Evolutionary conservation across 2,329 filamentous ascomycete species (phyloP), one percentile per base, ranked within the genome.

Genomic region (Lasiodiplodia gonubiensis): DNA sequence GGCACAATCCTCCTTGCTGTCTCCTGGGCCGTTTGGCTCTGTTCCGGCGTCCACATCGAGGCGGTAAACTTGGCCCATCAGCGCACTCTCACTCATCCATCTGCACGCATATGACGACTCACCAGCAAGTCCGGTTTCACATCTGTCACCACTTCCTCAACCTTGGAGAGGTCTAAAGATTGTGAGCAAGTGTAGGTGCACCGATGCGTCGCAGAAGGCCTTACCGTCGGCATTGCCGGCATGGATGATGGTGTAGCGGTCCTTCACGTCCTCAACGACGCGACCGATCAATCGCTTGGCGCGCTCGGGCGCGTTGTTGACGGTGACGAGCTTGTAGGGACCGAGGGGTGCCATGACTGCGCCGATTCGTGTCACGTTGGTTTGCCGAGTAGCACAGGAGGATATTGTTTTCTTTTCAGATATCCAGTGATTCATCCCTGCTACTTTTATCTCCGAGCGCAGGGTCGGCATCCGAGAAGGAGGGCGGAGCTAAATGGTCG

Each of bases 221-320:
- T 71, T 76, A 90, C 88, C 85, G 51, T 86, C 84, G 72, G 84
- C 86, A 74, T 92, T 91, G 42, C 81, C 87, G 27, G 85, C 82
- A 74, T 91, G 83, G 46, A 85, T 80, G 70, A 92, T 90, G 1
- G 82, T 86, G 76, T 90, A 91, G 48, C 79, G 80, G 66, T 89
- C 88, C 74, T 88, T 88, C 37, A 92, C 77, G 14, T 83, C 84
- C 67, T 89, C 86, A 12, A 85, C 82, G 46, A 92, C 77, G 0
- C 86, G 83, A 12, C 89, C 88, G 72, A 90, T 86, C 39, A 92
- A 77, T 8, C 81, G 78, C 78, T 87, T 86, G 39, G 89, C 89
- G 67, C 89, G 82, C 70, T 90, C 88, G 0, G 89, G 89, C 1
- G 85, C 87, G 1, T 85, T 90, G 79, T 91, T 91, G 70, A 91